These are phyloP conservation scores for Leccinum boreale DNA, from an alignment of 768 basidiomycete species.

Conservation along the genomic window DNA sequence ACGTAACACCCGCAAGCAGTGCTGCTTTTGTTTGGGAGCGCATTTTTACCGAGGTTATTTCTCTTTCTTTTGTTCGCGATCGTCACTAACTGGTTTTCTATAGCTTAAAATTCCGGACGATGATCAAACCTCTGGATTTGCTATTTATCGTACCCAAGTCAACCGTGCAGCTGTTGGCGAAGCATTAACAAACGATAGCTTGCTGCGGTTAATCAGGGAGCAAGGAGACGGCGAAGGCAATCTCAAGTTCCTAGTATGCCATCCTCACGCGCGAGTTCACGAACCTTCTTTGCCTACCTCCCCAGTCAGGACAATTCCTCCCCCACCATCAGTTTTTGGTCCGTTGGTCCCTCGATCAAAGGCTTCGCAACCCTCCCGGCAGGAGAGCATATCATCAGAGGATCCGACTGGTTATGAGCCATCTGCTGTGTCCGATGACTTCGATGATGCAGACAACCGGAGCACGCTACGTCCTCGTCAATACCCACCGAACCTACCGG, in stretches of 20 bases:
- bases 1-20: slow-evolving; percentile 62
- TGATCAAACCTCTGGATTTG: slow-evolving; percentile 63
- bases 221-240: slow-evolving; percentile 75
- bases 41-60: slow-evolving; percentile 71
- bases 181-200: slow-evolving; percentile 63
- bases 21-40: slow-evolving; percentile 74
- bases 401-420: slow-evolving; percentile 70
- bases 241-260: slow-evolving; percentile 81
- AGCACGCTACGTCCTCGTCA: slow-evolving; percentile 43
- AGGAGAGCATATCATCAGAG: slow-evolving; percentile 69
- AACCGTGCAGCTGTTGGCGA: slow-evolving; percentile 73
- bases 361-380: slow-evolving; percentile 52
- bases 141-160: slow-evolving; percentile 87
- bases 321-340: slow-evolving; percentile 44
- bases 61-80: not conserved
- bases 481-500: slow-evolving; percentile 22
- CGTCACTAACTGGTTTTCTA: slow-evolving; percentile 2
- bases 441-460: slow-evolving; percentile 55
- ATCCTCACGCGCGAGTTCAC: slow-evolving; percentile 57
- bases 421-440: slow-evolving; percentile 48
- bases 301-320: slow-evolving; percentile 47
- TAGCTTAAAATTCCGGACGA: slow-evolving; percentile 83
- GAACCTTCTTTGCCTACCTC: slow-evolving; percentile 42
- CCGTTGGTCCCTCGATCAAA: slow-evolving; percentile 50
- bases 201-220: slow-evolving; percentile 69